These are phyloP conservation scores for Mucuna pruriens DNA, from an alignment of 306 rosid species.

Conservation along the genomic window DNA sequence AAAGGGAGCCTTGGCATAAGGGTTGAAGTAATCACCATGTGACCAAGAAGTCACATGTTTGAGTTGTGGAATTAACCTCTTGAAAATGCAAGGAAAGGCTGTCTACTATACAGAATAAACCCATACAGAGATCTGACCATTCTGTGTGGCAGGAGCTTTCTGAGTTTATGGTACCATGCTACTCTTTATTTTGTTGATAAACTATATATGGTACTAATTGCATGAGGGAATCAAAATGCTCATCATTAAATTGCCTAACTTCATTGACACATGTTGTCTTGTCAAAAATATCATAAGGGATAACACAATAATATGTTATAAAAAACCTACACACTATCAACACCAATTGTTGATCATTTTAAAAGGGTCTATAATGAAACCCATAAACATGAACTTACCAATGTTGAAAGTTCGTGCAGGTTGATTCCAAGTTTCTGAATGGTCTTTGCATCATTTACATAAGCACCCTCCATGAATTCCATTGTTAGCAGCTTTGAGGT, in stretches of 20 bases:
- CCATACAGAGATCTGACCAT: not conserved
- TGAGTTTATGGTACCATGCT: not conserved
- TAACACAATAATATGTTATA: not conserved
- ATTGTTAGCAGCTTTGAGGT: conserved; percentile 90
- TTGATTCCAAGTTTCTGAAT: conserved; percentile 70
- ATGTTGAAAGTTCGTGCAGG: conserved; percentile 79
- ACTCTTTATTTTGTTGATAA: conserved; percentile 14
- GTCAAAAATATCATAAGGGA: conserved; percentile 11
- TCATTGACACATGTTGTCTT: not conserved
- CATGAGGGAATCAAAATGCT: conserved; percentile 16
- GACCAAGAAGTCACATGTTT: conserved; percentile 23
- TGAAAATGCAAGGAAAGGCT: conserved; percentile 21
- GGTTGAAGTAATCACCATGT: conserved; percentile 3
- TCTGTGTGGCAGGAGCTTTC: not conserved
- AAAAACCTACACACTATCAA: conserved; percentile 17
- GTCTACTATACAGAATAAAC: not conserved
- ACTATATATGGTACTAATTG: conserved; percentile 1
- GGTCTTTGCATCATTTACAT: conserved; percentile 74
- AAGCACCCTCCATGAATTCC: conserved; percentile 93
- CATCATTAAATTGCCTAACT: conserved; percentile 14
- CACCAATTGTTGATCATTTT: conserved; percentile 9
- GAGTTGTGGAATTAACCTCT: conserved; percentile 2
- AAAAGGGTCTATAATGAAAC: conserved; percentile 23
- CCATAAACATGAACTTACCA: conserved; percentile 62
- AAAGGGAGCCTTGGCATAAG: not conserved